Conservation (phyloP, 352 stramenopile species). For the Albugo candida region DNA sequence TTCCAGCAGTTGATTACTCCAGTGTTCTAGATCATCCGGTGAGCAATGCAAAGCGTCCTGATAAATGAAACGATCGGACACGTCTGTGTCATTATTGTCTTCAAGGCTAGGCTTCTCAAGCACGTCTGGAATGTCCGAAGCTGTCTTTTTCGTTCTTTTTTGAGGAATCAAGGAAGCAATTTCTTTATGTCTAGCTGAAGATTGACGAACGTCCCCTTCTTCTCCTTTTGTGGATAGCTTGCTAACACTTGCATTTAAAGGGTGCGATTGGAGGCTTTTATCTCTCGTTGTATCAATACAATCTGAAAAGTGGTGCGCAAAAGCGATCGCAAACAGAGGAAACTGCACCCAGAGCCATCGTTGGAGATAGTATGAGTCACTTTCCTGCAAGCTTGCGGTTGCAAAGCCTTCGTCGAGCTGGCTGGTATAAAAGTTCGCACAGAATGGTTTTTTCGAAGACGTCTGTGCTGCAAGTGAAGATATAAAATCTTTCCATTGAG, state of each 20-base stretch:
- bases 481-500: conserved; percentile 61
- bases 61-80: not conserved
- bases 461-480: conserved; percentile 34
- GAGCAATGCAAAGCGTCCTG: not conserved
- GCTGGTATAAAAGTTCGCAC: conserved; percentile 27
- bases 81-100: not conserved
- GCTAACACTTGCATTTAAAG: not conserved
- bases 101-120: not conserved
- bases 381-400: conserved; percentile 30
- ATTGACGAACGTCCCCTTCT: not conserved
- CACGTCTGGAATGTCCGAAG: not conserved
- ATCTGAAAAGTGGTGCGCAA: conserved; percentile 41
- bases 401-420: conserved; percentile 40
- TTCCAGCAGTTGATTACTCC: conserved; percentile 24
- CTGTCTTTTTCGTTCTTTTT: not conserved
- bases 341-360: conserved; percentile 77
- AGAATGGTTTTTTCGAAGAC: conserved; percentile 10
- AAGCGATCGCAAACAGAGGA: conserved; percentile 54
- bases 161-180: not conserved
- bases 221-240: not conserved
- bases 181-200: not conserved
- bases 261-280: not conserved
- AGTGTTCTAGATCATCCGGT: not conserved
- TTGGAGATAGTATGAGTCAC: conserved; percentile 58
- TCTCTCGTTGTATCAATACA: not conserved